Conservation (phyloP, 108 stramenopile species). For the Cyclotella sp. region DNA sequence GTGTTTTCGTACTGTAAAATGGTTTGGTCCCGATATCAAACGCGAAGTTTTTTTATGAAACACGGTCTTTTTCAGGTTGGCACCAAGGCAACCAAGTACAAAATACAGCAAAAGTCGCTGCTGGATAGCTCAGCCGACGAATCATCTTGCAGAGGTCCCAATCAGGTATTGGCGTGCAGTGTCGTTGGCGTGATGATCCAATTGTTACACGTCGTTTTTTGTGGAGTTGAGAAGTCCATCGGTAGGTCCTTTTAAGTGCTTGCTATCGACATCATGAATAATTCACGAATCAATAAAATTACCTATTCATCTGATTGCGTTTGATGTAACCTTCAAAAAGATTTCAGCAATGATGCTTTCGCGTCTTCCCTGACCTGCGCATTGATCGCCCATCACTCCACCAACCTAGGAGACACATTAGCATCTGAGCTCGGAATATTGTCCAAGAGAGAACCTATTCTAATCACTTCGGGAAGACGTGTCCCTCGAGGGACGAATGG, state of each 20-base stretch:
- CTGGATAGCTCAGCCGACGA: conserved; percentile 58
- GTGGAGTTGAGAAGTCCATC: conserved; percentile 67
- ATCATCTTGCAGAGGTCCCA: conserved; percentile 61
- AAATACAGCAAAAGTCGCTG: conserved; percentile 50
- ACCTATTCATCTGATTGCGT: neutral
- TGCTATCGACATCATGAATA: neutral
- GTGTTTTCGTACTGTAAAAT: neutral
- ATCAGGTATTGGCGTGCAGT: conserved; percentile 79
- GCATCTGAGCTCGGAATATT: conserved; percentile 88
- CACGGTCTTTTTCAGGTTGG: conserved; percentile 48
- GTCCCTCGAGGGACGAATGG: conserved; percentile 89
- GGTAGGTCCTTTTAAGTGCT: neutral
- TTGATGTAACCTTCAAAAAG: neutral
- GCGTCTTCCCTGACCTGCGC: conserved; percentile 66
- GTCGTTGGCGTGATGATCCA: conserved; percentile 60
- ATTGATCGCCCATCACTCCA: conserved; percentile 81
- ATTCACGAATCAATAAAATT: neutral
- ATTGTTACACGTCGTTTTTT: conserved; percentile 57
- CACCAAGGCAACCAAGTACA: conserved; percentile 80
- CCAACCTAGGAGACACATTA: conserved; percentile 81
- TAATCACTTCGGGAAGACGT: conserved; percentile 60
- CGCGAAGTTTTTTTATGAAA: neutral
- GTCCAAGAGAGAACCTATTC: conserved; percentile 54
- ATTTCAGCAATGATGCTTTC: conserved; percentile 29
- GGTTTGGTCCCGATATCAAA: neutral